phyloP scores from a whole-genome alignment of 2,329 filamentous ascomycete species.

The Myrmaecium sp. region DNA sequence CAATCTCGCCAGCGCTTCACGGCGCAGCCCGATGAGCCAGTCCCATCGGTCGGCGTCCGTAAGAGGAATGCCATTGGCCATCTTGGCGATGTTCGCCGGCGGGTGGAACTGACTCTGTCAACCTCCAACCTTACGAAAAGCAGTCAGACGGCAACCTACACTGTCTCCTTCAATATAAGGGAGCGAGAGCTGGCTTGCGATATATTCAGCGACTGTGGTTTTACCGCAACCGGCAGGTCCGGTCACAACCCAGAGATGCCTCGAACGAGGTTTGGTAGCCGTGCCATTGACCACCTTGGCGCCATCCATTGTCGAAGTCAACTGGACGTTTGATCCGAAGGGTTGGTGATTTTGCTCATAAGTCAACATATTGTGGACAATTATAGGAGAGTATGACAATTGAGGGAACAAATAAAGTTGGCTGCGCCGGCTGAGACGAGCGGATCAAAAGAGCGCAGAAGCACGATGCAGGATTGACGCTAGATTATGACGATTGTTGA shows the following conservation, averaged over 20 bases:
- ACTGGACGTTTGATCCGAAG: constrained; percentile 6
- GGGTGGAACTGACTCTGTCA: constrained; percentile 28
- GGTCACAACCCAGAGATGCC: constrained; percentile 35
- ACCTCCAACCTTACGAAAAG: constrained; percentile 4
- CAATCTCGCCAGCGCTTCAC: constrained; percentile 24
- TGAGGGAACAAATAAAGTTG: too few species aligned
- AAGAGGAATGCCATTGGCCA: constrained; percentile 66
- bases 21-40: constrained; percentile 51
- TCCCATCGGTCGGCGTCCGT: constrained; percentile 95
- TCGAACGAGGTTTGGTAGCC: constrained; percentile 16
- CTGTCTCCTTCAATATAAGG: constrained; percentile 36
- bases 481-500: too few species aligned
- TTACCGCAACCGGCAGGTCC: constrained; percentile 38
- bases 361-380: not conserved
- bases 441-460: too few species aligned
- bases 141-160: constrained; percentile 14
- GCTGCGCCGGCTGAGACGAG: too few species aligned
- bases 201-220: constrained; percentile 31
- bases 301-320: constrained; percentile 6
- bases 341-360: not conserved
- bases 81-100: constrained; percentile 51
- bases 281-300: constrained; percentile 1
- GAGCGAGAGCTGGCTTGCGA: constrained; percentile 25
- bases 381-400: too few species aligned
- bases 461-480: too few species aligned